Percentiles rank a stretch among this genome's conserved stretches.
Evolutionary conservation across 495 filamentous ascomycete genomes (phyloP).

Genomic region (Glutinoglossum americanum): DNA sequence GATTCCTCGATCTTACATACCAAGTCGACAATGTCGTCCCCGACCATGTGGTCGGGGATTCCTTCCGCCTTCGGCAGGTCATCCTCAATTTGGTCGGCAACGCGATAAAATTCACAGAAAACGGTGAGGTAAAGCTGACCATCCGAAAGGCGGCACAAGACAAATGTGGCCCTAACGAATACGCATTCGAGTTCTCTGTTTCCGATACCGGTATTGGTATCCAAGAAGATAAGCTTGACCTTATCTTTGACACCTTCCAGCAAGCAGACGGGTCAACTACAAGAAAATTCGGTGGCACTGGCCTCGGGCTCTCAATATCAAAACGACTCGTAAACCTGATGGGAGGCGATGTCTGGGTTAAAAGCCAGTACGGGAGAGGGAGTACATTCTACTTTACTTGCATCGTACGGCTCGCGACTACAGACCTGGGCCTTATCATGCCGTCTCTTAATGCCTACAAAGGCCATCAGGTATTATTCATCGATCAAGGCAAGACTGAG

Average conservation of each 20-base stretch:
- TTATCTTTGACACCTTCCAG: slow-evolving; percentile 99
- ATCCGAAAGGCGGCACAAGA: slow-evolving; percentile 59
- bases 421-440: slow-evolving; percentile 58
- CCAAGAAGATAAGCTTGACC: slow-evolving; percentile 80
- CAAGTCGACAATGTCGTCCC: slow-evolving; percentile 85
- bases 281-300: slow-evolving; percentile 88
- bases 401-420: slow-evolving; percentile 66
- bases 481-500: slow-evolving; percentile 72
- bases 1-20: slow-evolving; percentile 83
- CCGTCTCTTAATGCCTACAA: slow-evolving; percentile 77
- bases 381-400: slow-evolving; percentile 97
- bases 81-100: slow-evolving; percentile 69
- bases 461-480: slow-evolving; percentile 81
- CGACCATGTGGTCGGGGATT: slow-evolving; percentile 92
- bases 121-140: slow-evolving; percentile 86
- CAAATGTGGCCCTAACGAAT: slow-evolving; percentile 49
- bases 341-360: slow-evolving; percentile 95
- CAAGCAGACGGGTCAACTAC: slow-evolving; percentile 97
- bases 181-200: slow-evolving; percentile 90
- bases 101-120: slow-evolving; percentile 91
- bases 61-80: slow-evolving; percentile 89
- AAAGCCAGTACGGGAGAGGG: slow-evolving; percentile 77
- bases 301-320: slow-evolving; percentile 88
- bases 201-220: slow-evolving; percentile 97
- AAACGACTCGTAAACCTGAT: slow-evolving; percentile 90